These are phyloP conservation scores for Leishmania mexicana DNA, from an alignment of 208 protist species.

Conservation along the genomic window DNA sequence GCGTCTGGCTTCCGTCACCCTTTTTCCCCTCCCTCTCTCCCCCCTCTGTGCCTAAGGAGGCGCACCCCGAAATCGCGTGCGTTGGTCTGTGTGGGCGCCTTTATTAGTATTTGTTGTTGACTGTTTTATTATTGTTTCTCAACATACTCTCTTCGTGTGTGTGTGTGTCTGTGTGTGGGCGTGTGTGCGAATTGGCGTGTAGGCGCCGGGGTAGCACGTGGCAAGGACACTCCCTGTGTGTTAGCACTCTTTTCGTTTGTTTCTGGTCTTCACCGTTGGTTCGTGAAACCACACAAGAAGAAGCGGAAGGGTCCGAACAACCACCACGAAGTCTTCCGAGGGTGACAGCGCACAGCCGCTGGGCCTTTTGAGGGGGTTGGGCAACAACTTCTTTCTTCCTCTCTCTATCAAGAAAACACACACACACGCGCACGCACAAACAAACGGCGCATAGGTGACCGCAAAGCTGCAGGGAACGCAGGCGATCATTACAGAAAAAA, in stretches of 20 bases:
- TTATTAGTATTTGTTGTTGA: background rate
- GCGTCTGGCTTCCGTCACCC: background rate
- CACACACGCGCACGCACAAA: too few species aligned
- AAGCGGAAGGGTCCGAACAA: background rate
- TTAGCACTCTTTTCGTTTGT: background rate
- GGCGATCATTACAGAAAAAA: background rate
- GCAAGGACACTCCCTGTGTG: background rate
- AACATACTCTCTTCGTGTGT: background rate
- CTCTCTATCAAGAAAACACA: background rate
- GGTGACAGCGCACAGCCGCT: conserved; percentile 2
- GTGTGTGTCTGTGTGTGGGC: background rate
- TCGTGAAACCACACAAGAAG: background rate
- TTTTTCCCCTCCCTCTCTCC: background rate
- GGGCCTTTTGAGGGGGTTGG: background rate
- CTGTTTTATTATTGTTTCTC: background rate
- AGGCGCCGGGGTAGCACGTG: background rate
- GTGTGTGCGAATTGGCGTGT: background rate
- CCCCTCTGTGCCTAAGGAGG: background rate
- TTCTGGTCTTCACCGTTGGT: background rate
- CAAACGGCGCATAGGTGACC: background rate
- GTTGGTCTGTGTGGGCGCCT: background rate
- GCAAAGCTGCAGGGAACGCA: background rate
- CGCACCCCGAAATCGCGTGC: background rate
- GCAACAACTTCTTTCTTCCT: background rate
- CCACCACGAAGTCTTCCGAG: background rate